These are phyloP conservation scores for Spiromastix sp. DNA, from an alignment of 2,329 filamentous ascomycete species.

Conservation along the genomic window DNA sequence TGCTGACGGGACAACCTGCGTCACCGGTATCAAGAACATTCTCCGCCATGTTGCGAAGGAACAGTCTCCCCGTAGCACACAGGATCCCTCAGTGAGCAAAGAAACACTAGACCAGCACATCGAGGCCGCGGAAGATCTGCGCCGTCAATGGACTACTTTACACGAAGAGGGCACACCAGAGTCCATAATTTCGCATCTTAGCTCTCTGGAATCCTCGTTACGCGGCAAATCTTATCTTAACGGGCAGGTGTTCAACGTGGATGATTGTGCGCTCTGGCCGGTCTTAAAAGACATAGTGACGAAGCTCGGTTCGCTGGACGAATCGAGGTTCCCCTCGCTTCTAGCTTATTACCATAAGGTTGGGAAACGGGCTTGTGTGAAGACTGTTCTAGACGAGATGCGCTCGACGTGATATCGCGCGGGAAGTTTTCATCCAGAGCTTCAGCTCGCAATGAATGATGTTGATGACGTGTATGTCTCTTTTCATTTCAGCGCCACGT, in stretches of 20 bases:
- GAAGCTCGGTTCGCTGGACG: slow-evolving; percentile 15
- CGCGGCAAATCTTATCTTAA: slow-evolving; percentile 24
- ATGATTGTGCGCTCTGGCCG: slow-evolving; percentile 36
- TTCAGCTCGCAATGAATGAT: no score
- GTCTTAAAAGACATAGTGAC: slow-evolving; percentile 28
- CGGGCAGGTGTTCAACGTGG: slow-evolving; percentile 26
- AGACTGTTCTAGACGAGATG: slow-evolving; percentile 21
- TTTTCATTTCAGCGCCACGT: no score
- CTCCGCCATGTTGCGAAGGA: slow-evolving; percentile 20
- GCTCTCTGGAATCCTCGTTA: slow-evolving; percentile 15
- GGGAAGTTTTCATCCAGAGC: no score
- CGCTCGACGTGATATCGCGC: no score
- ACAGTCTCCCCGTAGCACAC: slow-evolving; percentile 1
- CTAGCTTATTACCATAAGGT: slow-evolving; percentile 29
- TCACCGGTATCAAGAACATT: slow-evolving; percentile 24
- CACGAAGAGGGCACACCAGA: neutral
- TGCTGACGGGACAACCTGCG: slow-evolving; percentile 15
- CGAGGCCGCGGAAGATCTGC: no score
- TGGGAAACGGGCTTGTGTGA: slow-evolving; percentile 28
- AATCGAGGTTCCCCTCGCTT: slow-evolving; percentile 21
- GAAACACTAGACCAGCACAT: no score
- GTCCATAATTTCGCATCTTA: neutral
- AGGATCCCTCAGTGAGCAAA: slow-evolving; percentile 5
- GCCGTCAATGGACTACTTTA: slow-evolving; percentile 6
- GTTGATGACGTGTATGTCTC: no score